These are phyloP conservation scores for Penicillium angulare DNA, from an alignment of 495 filamentous ascomycete genomes.

Conservation along the genomic window DNA sequence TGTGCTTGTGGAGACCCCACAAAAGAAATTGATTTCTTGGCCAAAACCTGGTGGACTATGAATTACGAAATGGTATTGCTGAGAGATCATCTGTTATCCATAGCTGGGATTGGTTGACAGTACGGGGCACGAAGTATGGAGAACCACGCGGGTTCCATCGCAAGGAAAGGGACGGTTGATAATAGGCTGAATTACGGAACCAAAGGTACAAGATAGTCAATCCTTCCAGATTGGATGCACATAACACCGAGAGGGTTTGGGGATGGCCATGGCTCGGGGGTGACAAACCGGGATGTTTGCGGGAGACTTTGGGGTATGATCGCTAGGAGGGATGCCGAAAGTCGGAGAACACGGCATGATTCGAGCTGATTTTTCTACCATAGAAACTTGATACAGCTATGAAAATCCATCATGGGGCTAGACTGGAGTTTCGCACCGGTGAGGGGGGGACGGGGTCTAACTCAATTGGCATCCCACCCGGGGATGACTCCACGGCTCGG, in stretches of 20 bases:
- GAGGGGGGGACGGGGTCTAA: neutral
- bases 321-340: neutral
- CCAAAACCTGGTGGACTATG: neutral
- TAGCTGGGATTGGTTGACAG: neutral
- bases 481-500: neutral
- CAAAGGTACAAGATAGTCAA: too few relatives aligned
- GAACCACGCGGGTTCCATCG: too few relatives aligned
- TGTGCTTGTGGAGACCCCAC: conserved; percentile 1
- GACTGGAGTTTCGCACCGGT: neutral
- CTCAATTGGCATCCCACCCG: neutral
- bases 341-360: neutral
- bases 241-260: neutral
- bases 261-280: neutral
- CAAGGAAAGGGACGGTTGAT: too few relatives aligned
- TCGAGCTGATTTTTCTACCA: too few relatives aligned
- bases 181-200: too few relatives aligned
- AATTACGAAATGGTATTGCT: neutral
- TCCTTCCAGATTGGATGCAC: neutral
- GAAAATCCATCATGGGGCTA: neutral
- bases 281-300: neutral
- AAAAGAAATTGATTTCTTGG: neutral
- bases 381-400: neutral
- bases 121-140: too few relatives aligned
- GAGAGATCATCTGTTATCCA: neutral
- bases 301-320: neutral